Evolutionary conservation across 768 basidiomycete genomes (phyloP), one percentile per base, ranked within the genome.

Genomic region (Suillus brevipes): DNA sequence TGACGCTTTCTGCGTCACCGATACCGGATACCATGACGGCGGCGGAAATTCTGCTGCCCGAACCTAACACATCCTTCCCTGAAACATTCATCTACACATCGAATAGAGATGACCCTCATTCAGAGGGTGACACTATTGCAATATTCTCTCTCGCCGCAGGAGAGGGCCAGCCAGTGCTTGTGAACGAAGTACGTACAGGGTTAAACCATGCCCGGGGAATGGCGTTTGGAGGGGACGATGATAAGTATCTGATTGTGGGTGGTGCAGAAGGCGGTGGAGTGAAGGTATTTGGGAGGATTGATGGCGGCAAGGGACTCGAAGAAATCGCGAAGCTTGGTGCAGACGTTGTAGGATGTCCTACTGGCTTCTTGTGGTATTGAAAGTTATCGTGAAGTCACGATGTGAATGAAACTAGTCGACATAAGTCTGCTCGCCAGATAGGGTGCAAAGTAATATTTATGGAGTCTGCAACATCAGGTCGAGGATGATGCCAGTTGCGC

Each of bases 181-280:
- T 89, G 12, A 78, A 76, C 6, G 90, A 93, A 71, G 82, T 91
- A 23, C 80, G 86, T 59, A 88, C 89, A 0, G 91, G 91, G 2
- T 71, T 94, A 66, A 83, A 82, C 14, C 91, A 94, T 72, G 75
- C 89, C 23, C 84, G 92, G 18, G 90, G 86, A 0, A 88, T 92
- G 78, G 78, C 73, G 25, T 86, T 94, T 72, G 86, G 87, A 42
- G 90, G 91, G 0, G 77, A 77, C 3, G 83, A 90, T 45, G 82
- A 85, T 50, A 82, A 73, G 67, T 94, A 83, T 81, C 72, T 92
- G 53, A 72, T 90, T 56, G 84, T 85, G 8, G 92, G 89, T 16
- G 91, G 91, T 9, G 83, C 73, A 37, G 73, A 80, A 49, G 89
- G 87, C 0, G 85, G 85, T 1, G 91, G 91, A 0, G 83, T 91